Base-by-base conservation (phyloP, 345 rosid genomes). In the Salix arbutifolia region DNA sequence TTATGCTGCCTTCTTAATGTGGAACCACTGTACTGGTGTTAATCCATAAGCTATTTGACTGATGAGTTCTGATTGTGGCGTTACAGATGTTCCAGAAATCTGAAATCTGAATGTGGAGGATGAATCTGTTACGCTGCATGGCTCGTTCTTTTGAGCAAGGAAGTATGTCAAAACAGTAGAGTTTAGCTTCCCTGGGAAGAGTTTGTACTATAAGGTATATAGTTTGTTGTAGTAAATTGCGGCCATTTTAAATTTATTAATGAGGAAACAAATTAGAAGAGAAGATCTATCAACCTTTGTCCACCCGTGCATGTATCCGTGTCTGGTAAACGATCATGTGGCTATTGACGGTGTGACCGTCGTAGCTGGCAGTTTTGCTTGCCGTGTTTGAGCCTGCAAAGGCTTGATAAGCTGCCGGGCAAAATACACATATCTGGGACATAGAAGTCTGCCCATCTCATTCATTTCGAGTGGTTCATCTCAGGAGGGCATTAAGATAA, bases 21-120 rank as follows among this genome's bases (percentile, higher is more conserved):
- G 33, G 21, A 53, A 64, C 16, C 19, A 30, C 0, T 74, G 31
- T 21, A 44, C 53, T 8, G 18, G 16, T 21, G 30, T 58, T 35
- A 14, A 56, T 58, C 10, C 64, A 58, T 58, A 10, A 58, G 11
- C 64, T 61, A 14, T 40, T 7, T 21, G 64, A 72, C 30, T 23
- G 17, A 40, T 11, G 26, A 42, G 30, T 46, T 42, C 76, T 73
- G 19, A 42, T 42, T 5, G 31, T 25, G 4, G 17, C 12, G 3
- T 17, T 74, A 18, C 76, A 74, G 76, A 30, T 74, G 61, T 11
- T 8, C 42, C 65, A 64, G 60, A 74, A 74, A 40, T 53, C 65
- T 64, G 42, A 64, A 26, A 26, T 53, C 66, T 64, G 42, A 44
- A 26, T 12, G n/a, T 67, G 31, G 31, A 33, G 58, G 18, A 60